Evolutionary conservation across 352 stramenopile species (phyloP).

Genomic region (Globisporangium barbulae): DNA sequence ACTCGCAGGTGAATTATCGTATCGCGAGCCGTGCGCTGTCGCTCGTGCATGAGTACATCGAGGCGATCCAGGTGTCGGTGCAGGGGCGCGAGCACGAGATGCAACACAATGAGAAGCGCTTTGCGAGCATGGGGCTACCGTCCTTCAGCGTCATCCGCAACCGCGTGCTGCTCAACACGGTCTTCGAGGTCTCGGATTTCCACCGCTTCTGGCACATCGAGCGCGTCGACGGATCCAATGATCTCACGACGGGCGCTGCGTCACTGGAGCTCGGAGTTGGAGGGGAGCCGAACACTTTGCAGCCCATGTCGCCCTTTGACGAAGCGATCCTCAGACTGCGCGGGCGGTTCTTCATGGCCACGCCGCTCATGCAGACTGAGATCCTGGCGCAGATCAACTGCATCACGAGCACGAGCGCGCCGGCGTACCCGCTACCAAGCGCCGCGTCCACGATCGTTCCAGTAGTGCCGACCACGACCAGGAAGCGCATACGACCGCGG

Average conservation of each 20-base stretch:
- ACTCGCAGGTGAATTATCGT: background rate
- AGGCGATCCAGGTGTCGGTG: background rate
- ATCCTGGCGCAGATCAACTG: conserved; percentile 8
- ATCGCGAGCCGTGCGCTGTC: conserved; percentile 5
- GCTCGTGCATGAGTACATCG: conserved; percentile 2
- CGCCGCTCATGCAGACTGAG: conserved; percentile 3
- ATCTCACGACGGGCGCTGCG: background rate
- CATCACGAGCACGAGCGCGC: background rate
- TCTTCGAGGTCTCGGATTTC: conserved; percentile 5
- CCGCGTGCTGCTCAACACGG: background rate
- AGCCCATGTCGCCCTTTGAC: conserved; percentile 2
- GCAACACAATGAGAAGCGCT: conserved; percentile 2
- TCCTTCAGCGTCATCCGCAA: background rate
- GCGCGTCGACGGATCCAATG: background rate
- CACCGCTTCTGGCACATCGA: conserved; percentile 3
- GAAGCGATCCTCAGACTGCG: conserved; percentile 1
- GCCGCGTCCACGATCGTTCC: background rate
- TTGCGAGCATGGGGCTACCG: conserved; percentile 4
- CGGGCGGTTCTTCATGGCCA: background rate
- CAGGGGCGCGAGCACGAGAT: background rate
- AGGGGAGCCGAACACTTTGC: background rate
- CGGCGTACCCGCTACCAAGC: background rate
- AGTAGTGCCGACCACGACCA: background rate
- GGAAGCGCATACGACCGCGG: background rate
- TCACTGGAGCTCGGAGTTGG: no score